Evolutionary conservation across 768 basidiomycete genomes (phyloP).

Genomic region (Panaeolus papilionaceus): DNA sequence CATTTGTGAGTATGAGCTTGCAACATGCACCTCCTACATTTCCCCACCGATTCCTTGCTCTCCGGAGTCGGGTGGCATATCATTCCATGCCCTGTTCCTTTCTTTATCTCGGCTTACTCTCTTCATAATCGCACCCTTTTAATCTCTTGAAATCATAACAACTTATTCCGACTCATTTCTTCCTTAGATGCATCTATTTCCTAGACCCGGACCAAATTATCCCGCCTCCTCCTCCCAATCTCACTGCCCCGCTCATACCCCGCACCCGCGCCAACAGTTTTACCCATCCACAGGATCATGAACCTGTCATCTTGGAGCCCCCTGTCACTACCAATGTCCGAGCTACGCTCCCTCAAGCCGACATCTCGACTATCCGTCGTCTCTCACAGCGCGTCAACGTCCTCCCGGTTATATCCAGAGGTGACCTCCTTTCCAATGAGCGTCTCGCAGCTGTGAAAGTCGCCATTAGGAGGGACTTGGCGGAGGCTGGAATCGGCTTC

Average conservation of each 20-base stretch:
- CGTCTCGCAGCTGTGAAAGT: slow-evolving; percentile 80
- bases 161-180: slow-evolving; percentile 10
- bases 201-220: slow-evolving; percentile 85
- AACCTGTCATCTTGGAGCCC: slow-evolving; percentile 82
- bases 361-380: slow-evolving; percentile 80
- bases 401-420: slow-evolving; percentile 83
- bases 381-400: slow-evolving; percentile 86
- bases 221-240: slow-evolving; percentile 70
- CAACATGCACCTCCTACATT: slow-evolving; percentile 3
- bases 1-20: slow-evolving; percentile 65
- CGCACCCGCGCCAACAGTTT: slow-evolving; percentile 75
- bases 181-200: slow-evolving; percentile 80
- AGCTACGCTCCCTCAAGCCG: slow-evolving; percentile 69
- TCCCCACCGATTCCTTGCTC: slow-evolving; percentile 26
- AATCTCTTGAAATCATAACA: background rate
- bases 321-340: slow-evolving; percentile 76
- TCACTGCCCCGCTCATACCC: slow-evolving; percentile 70
- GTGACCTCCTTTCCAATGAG: slow-evolving; percentile 83
- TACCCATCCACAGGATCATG: slow-evolving; percentile 67
- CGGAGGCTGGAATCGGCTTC: slow-evolving; percentile 86
- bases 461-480: slow-evolving; percentile 81
- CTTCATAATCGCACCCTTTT: background rate
- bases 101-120: slow-evolving; percentile 1
- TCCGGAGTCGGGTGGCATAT: slow-evolving; percentile 18
- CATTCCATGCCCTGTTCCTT: background rate